These are phyloP conservation scores for Boletales sp. DNA, from an alignment of 768 basidiomycete genomes.

Conservation along the genomic window DNA sequence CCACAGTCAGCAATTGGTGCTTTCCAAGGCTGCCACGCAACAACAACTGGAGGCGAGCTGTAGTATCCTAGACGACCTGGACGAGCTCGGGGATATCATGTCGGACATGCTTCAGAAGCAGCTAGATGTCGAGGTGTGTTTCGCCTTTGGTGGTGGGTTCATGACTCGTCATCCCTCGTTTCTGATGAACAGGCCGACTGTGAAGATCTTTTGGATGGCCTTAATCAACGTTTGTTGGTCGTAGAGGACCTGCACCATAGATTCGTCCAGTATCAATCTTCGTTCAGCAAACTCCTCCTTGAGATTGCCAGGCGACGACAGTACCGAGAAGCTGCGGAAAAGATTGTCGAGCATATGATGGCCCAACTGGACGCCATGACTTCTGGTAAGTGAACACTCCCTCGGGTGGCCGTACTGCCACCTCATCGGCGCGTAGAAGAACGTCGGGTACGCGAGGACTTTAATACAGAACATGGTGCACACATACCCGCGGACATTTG, in stretches of 20 bases:
- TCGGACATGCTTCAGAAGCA: constrained; percentile 70
- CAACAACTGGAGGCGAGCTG: constrained; percentile 49
- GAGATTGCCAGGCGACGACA: constrained; percentile 69
- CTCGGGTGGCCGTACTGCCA: background rate
- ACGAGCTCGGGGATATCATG: constrained; percentile 79
- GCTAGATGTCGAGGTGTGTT: constrained; percentile 59
- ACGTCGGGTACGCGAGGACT: constrained; percentile 54
- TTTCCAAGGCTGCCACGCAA: constrained; percentile 41
- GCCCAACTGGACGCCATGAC: constrained; percentile 60
- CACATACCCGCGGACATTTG: constrained; percentile 80
- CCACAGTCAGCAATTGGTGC: constrained; percentile 49
- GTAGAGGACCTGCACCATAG: constrained; percentile 63
- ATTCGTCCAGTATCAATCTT: constrained; percentile 65
- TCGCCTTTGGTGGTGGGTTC: background rate
- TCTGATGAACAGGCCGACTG: constrained; percentile 41
- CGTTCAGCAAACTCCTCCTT: constrained; percentile 69
- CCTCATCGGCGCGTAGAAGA: constrained; percentile 50
- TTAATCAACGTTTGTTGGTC: constrained; percentile 59
- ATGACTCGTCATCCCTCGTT: background rate
- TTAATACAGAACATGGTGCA: constrained; percentile 69
- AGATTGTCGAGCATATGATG: constrained; percentile 63
- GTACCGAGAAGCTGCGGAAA: constrained; percentile 64
- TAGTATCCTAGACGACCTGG: constrained; percentile 57
- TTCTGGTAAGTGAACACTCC: constrained; percentile 44
- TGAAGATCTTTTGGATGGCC: constrained; percentile 47